Conservation (phyloP, 768 basidiomycete genomes). For the Mrakia blollopis region DNA sequence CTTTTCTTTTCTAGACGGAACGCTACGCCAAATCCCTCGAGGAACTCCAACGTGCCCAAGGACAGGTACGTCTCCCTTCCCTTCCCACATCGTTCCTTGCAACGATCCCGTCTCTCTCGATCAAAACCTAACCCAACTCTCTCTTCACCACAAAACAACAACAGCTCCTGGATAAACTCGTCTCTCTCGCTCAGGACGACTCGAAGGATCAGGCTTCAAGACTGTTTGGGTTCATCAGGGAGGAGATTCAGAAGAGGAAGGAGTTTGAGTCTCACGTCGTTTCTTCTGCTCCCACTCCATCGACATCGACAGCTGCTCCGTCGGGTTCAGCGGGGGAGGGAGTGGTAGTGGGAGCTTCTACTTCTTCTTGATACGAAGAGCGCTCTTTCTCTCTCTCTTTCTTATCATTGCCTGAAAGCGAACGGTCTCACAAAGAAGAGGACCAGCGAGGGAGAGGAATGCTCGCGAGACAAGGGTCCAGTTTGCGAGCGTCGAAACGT, state of each 20-base stretch:
- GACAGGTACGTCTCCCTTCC: not conserved
- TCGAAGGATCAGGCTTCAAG: constrained; percentile 18
- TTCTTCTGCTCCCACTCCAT: not conserved
- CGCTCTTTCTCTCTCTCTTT: no score
- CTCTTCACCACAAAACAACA: no score
- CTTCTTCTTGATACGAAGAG: no score
- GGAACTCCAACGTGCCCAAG: constrained; percentile 16
- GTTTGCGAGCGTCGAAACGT: not conserved
- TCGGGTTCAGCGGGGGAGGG: no score
- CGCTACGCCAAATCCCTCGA: constrained; percentile 18
- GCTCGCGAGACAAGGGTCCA: not conserved
- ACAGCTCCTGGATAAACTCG: constrained; percentile 26
- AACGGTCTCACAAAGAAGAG: not conserved
- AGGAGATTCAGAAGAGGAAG: constrained; percentile 20
- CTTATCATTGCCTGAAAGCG: no score
- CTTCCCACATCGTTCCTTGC: not conserved
- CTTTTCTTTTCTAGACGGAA: not conserved
- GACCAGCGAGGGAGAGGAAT: not conserved
- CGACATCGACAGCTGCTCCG: not conserved
- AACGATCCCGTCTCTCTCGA: not conserved
- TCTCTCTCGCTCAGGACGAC: constrained; percentile 23
- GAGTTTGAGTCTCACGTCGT: not conserved
- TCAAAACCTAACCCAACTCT: not conserved
- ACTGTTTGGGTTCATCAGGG: constrained; percentile 20
- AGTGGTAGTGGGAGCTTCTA: no score